Base-by-base conservation (phyloP, 306 rosid species). In the Lablab purpureus region DNA sequence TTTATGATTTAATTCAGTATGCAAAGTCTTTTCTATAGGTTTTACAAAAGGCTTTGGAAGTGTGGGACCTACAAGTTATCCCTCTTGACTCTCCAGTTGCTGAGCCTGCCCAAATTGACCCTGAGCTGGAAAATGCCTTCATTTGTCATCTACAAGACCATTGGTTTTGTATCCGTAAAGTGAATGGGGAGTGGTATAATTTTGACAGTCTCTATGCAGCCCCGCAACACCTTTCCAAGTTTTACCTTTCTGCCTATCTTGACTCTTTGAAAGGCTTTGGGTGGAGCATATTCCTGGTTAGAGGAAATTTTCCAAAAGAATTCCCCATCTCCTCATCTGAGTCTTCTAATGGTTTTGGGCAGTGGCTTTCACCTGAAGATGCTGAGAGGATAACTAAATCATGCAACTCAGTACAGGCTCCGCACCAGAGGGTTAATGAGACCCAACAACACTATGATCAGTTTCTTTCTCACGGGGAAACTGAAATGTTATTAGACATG, bases 31-130 rank as follows among this genome's bases (percentile, higher is more conserved):
- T 22, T 73, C 46, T 91, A 86, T 84, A 96, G 99, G 99, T 96
- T 80, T 85, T 96, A 79, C 91, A 96, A 82, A 96, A 88, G 90
- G 99, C 99, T 59, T 74, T 96, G 85, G 96, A 96, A 83, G 99
- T 96, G 67, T 96, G 99, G 99, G 98, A 93, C 86, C 88, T 96
- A 46, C 97, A 93, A 83, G 99, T 96, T 78, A 96, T 96, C 75
- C 98, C 99, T n/a, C 92, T 96, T 46, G 92, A 91, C 78, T 96
- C 99, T 40, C 99, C 99, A 0, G 90, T 91, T 80, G 98, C 98
- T 15, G 99, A 90, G 84, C 98, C 96, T 55, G 99, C 99, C 62
- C 99, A 93, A 84, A 89, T 96, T 46, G 98, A 96, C 79, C 99
- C 97, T n/a, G 98, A 93, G 85, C 86, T 85, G 60, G 97, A 91